Conservation (phyloP, 768 basidiomycete species). For the Hericium erinaceus region DNA sequence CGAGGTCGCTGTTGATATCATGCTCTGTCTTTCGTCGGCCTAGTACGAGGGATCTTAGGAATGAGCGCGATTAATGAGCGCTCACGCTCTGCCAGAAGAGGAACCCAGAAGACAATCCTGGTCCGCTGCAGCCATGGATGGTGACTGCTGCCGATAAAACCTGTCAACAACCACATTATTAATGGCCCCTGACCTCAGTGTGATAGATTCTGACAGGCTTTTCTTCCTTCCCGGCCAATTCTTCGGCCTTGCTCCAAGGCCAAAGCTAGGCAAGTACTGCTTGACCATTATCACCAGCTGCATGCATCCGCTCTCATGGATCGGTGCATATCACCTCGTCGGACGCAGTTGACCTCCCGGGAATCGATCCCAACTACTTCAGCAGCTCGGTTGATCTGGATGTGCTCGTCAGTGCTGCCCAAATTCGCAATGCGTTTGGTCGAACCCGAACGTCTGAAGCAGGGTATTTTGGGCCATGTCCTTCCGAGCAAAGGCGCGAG, state of each 20-base stretch:
- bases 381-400: neutral
- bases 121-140: too few relatives aligned
- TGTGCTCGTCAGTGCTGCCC: neutral
- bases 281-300: slow-evolving; percentile 27
- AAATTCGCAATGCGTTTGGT: neutral
- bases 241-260: slow-evolving; percentile 18
- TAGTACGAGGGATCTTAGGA: too few relatives aligned
- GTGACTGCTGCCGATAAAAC: too few relatives aligned
- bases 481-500: neutral
- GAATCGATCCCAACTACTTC: slow-evolving; percentile 38
- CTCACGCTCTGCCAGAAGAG: too few relatives aligned
- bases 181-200: too few relatives aligned
- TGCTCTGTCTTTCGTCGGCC: too few relatives aligned
- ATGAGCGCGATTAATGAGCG: too few relatives aligned
- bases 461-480: neutral
- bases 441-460: neutral
- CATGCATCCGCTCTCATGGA: slow-evolving; percentile 38
- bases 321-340: slow-evolving; percentile 34
- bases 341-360: slow-evolving; percentile 30
- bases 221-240: slow-evolving; percentile 19
- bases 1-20: too few relatives aligned
- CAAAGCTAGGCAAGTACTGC: slow-evolving; percentile 24
- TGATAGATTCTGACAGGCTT: neutral
- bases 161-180: too few relatives aligned
- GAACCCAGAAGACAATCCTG: too few relatives aligned